Evolutionary conservation across 495 filamentous ascomycete genomes (phyloP).

Genomic region (Lophium mytilinum): DNA sequence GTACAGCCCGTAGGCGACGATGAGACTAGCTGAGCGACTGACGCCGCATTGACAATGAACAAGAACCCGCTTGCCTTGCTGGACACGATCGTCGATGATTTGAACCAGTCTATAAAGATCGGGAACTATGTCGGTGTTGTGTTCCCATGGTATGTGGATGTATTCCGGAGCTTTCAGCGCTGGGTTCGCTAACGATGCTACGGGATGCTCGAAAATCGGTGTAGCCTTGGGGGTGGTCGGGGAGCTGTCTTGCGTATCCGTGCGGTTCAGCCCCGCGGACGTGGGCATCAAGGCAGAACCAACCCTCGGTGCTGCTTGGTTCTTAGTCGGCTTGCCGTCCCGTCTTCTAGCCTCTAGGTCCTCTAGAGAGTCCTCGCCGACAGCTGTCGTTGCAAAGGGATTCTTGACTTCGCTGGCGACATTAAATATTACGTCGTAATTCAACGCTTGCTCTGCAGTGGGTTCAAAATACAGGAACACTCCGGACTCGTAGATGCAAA

Average conservation of each 20-base stretch:
- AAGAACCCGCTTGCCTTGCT: conserved; percentile 76
- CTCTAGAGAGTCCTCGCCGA: conserved; percentile 20
- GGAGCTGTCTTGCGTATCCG: conserved; percentile 19
- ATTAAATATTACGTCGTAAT: conserved; percentile 90
- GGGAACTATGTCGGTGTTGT: conserved; percentile 89
- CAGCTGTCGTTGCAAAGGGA: conserved; percentile 50
- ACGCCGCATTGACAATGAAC: conserved; percentile 95
- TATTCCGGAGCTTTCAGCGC: conserved; percentile 63
- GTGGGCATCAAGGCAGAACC: conserved; percentile 19
- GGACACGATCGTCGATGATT: conserved; percentile 69
- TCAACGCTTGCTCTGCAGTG: conserved; percentile 69
- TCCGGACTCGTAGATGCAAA: conserved; percentile 87
- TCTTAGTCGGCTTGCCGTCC: conserved; percentile 24
- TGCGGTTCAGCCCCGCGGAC: conserved; percentile 4
- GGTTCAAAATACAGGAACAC: conserved; percentile 90
- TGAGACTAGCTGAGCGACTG: conserved; percentile 89
- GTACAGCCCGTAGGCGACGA: conserved; percentile 93
- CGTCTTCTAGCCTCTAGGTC: conserved; percentile 30
- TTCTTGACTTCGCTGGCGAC: conserved; percentile 92
- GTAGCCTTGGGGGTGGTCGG: conserved; percentile 36
- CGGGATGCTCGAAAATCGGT: conserved; percentile 12
- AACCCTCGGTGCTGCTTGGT: neutral
- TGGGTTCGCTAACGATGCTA: conserved; percentile 28
- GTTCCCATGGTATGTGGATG: conserved; percentile 93
- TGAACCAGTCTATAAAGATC: conserved; percentile 82